Evolutionary conservation across 2,329 filamentous ascomycete genomes (phyloP).

Genomic region (Ambrosiella beaveri): DNA sequence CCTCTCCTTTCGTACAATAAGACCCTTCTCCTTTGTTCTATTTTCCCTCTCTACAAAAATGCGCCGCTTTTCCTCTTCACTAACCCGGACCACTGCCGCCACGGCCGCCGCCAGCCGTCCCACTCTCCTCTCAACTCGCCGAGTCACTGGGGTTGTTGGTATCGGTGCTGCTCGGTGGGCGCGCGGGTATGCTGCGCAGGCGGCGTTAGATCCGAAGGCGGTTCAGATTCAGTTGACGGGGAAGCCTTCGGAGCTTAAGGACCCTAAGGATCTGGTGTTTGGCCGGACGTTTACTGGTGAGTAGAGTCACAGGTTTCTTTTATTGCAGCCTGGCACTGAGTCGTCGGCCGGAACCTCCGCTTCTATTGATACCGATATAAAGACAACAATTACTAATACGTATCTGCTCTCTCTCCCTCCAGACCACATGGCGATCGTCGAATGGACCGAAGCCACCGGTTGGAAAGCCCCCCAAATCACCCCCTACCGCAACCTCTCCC

Average conservation of each 20-base stretch:
- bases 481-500: slow-evolving; percentile 91
- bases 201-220: slow-evolving; percentile 57
- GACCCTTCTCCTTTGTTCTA: neutral
- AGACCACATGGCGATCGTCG: slow-evolving; percentile 95
- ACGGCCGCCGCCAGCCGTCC: neutral
- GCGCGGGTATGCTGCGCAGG: slow-evolving; percentile 22
- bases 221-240: slow-evolving; percentile 58
- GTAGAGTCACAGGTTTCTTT: slow-evolving; percentile 11
- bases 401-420: neutral
- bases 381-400: neutral
- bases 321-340: neutral
- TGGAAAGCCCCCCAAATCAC: slow-evolving; percentile 72
- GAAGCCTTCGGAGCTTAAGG: slow-evolving; percentile 54
- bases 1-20: too few relatives aligned
- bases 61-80: slow-evolving; percentile 10
- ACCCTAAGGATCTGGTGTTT: slow-evolving; percentile 73
- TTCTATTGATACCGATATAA: neutral
- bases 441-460: slow-evolving; percentile 75
- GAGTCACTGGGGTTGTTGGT: neutral
- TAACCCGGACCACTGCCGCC: slow-evolving; percentile 4
- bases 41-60: neutral
- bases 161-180: neutral
- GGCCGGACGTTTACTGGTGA: slow-evolving; percentile 78
- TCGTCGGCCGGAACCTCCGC: neutral
- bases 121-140: neutral